Base-by-base conservation (phyloP, 2,329 filamentous ascomycete species). In the Diaporthe caulivora region DNA sequence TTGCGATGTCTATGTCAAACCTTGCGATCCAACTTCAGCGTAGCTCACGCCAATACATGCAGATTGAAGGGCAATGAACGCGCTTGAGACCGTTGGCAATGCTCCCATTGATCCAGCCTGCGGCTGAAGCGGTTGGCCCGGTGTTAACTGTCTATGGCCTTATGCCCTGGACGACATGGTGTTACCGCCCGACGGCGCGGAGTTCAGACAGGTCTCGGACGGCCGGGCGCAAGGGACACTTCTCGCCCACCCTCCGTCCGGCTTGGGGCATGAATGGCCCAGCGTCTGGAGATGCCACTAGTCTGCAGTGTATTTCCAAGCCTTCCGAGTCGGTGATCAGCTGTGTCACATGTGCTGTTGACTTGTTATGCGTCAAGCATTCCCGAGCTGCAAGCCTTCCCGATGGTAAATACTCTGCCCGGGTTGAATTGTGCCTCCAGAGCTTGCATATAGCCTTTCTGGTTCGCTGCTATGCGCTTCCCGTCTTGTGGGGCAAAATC, bases 401-500 rank as follows among this genome's bases (percentile, higher is more conserved):
- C 58, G 58, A 49, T 26, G 8, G 18, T 37, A 8, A 51, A 65
- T 49, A 37, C 31, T 13, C 8, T 65, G 29, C 44, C 44, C 17
- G n/a, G 29, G 24, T 40, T 6, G 62, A 26, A 40, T 8, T 8
- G 2, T 17, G n/a, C 44, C 44, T 51, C 29, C 10, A 17, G 5
- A 1, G 7, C 11, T 6, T 24, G 18, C 9, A 10, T 65, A 3
- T 49, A 34, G 24, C 44, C 44, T 51, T 37, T 51, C 15, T 65
- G 62, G 24, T 51, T 51, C 11, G 62, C 29, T 18, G 44, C 44
- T 11, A 65, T 18, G 11, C 44, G 62, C 21, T 37, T 34, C 24
- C 29, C 18, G 18, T 77, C 29, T n/a, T 77, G 76, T 5, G 70
- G 80, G 6, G 71, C 26, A 74, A 83, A 84, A 60, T 84, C 81